A percentile compares a stretch with the other conserved stretches of the same genome.
Evolutionary conservation across 176 grass and related monocot genomes (phyloP).

Genomic region (Raddia guianensis): DNA sequence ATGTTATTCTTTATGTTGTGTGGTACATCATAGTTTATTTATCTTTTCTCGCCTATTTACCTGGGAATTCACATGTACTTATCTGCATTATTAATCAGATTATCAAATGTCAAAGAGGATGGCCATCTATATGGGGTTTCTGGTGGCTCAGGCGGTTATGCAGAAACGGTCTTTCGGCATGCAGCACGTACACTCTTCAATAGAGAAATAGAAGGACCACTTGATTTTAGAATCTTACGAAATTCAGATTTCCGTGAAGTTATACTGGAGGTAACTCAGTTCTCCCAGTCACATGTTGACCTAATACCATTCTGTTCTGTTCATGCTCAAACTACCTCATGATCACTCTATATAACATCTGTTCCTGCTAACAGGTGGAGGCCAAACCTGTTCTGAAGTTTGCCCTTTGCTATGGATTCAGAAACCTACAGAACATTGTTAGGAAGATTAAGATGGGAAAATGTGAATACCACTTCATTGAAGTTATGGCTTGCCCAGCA

Average conservation of each 20-base stretch:
- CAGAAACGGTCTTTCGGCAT: slow-evolving; percentile 83
- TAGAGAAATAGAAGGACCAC: slow-evolving; percentile 62
- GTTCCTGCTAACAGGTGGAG: slow-evolving; percentile 66
- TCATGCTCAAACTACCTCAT: background rate
- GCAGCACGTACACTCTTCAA: slow-evolving; percentile 72
- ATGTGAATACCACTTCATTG: slow-evolving; percentile 93
- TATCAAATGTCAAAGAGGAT: slow-evolving; percentile 85
- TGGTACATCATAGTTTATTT: background rate
- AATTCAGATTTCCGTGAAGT: slow-evolving; percentile 92
- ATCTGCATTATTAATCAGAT: slow-evolving; percentile 49
- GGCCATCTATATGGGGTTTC: slow-evolving; percentile 85
- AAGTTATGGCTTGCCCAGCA: slow-evolving; percentile 99
- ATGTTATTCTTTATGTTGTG: background rate
- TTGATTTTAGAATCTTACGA: slow-evolving; percentile 73
- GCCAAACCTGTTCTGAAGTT: slow-evolving; percentile 87
- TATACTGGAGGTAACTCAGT: slow-evolving; percentile 68
- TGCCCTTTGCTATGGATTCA: slow-evolving; percentile 95
- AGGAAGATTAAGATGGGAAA: slow-evolving; percentile 93
- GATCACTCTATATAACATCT: slow-evolving; percentile 12
- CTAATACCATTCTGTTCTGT: background rate
- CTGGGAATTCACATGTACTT: slow-evolving; percentile 16
- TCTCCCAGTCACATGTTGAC: background rate
- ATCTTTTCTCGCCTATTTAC: background rate
- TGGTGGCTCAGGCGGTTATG: slow-evolving; percentile 94
- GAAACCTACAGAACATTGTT: slow-evolving; percentile 93